Percentiles rank a stretch among this genome's conserved stretches.
Evolutionary conservation across 805 yeast species (phyloP).

Genomic region (Hanseniaspora pseudoguilliermondii): DNA sequence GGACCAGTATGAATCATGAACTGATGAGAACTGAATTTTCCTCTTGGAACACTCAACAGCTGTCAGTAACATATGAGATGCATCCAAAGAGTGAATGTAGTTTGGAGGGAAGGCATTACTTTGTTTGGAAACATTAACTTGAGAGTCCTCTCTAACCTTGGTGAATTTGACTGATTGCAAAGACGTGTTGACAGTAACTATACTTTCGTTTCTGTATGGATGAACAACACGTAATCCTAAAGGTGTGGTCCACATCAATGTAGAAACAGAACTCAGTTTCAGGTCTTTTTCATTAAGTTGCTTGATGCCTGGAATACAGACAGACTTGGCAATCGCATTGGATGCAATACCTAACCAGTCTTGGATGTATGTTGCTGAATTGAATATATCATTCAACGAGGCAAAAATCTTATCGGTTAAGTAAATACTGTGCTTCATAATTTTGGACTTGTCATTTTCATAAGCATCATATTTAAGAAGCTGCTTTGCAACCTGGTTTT

Average conservation of each 20-base stretch:
- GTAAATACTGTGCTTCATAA: conserved; percentile 35
- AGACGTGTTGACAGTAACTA: conserved; percentile 60
- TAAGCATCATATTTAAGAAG: conserved; percentile 42
- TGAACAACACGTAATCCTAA: conserved; percentile 92
- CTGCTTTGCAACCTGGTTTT: conserved; percentile 74
- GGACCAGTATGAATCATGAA: conserved; percentile 97
- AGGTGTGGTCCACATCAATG: conserved; percentile 97
- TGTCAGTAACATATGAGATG: conserved; percentile 89
- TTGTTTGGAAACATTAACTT: conserved; percentile 81
- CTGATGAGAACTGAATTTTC: conserved; percentile 74
- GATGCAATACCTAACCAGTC: conserved; percentile 93
- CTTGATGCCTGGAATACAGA: conserved; percentile 48
- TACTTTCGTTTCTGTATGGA: conserved; percentile 68
- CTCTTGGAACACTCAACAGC: conserved; percentile 61
- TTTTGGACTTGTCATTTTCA: conserved; percentile 34
- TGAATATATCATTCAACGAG: conserved; percentile 72
- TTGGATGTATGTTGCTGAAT: conserved; percentile 88
- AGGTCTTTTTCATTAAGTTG: conserved; percentile 31
- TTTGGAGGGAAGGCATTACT: conserved; percentile 92
- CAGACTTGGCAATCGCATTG: conserved; percentile 60
- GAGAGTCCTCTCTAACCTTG: conserved; percentile 75
- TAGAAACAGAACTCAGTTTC: conserved; percentile 36
- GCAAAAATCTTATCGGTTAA: conserved; percentile 67
- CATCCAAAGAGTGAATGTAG: conserved; percentile 87
- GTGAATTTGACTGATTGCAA: conserved; percentile 75